phyloP scores from a whole-genome alignment of 768 basidiomycete species.

The Floccularia luteovirens region DNA sequence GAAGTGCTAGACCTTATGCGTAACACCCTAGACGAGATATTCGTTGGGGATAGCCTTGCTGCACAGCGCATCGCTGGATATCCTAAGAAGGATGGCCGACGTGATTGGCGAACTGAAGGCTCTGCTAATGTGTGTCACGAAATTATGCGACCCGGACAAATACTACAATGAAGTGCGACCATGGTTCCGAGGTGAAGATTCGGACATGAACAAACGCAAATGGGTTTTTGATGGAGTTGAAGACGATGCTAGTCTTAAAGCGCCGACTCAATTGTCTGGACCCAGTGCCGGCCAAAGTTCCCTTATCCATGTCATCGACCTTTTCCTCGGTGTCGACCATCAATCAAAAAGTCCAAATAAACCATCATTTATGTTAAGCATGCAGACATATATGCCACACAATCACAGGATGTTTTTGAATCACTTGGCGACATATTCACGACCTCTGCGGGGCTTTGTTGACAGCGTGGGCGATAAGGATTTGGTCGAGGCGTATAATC shows the following conservation, averaged over 20 bases:
- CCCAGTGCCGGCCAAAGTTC: slow-evolving; percentile 84
- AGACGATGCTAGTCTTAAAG: slow-evolving; percentile 26
- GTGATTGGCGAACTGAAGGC: slow-evolving; percentile 63
- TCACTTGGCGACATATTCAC: slow-evolving; percentile 55
- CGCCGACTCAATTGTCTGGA: slow-evolving; percentile 61
- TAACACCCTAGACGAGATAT: slow-evolving; percentile 83
- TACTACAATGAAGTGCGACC: slow-evolving; percentile 76
- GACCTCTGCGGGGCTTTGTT: slow-evolving; percentile 58
- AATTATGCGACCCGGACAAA: slow-evolving; percentile 65
- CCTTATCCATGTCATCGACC: slow-evolving; percentile 67
- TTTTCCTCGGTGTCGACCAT: slow-evolving; percentile 68
- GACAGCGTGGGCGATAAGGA: slow-evolving; percentile 18
- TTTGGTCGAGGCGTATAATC: slow-evolving; percentile 56
- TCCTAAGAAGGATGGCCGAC: slow-evolving; percentile 50
- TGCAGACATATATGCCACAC: slow-evolving; percentile 82
- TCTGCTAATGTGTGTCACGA: slow-evolving; percentile 61
- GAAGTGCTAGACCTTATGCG: slow-evolving; percentile 84
- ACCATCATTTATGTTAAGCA: slow-evolving; percentile 56
- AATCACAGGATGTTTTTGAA: slow-evolving; percentile 71
- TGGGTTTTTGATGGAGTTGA: slow-evolving; percentile 47
- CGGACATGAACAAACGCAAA: slow-evolving; percentile 29
- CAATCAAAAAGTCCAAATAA: slow-evolving; percentile 20
- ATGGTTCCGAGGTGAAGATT: slow-evolving; percentile 78
- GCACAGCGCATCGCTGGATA: slow-evolving; percentile 59
- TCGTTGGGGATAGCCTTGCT: slow-evolving; percentile 67